A percentile compares a stretch with the other conserved stretches of the same genome.
Evolutionary conservation across 176 grass and related monocot species (phyloP).

Genomic region (Raddia distichophylla): DNA sequence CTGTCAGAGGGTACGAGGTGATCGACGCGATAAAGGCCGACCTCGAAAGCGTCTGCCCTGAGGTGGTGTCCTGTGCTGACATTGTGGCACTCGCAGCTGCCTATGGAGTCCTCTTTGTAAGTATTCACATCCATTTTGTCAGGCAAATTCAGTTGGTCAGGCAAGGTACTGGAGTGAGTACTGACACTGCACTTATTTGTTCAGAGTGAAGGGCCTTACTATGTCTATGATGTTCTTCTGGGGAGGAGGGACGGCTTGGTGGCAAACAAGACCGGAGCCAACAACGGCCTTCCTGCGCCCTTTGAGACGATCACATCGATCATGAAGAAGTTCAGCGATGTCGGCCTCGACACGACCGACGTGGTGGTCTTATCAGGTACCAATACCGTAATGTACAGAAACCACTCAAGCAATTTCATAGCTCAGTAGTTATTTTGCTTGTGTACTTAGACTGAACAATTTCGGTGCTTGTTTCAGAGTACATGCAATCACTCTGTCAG

Average conservation of each 20-base stretch:
- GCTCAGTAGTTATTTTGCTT: background rate
- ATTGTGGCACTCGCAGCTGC: slow-evolving; percentile 72
- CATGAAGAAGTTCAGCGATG: slow-evolving; percentile 50
- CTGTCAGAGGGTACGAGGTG: slow-evolving; percentile 69
- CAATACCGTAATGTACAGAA: background rate
- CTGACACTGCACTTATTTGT: background rate
- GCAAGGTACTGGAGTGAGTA: background rate
- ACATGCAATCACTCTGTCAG: background rate
- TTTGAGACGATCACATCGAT: slow-evolving; percentile 49
- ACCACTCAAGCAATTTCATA: background rate
- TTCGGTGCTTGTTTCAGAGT: background rate
- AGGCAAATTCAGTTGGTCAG: background rate
- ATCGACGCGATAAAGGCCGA: slow-evolving; percentile 73
- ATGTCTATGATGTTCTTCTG: slow-evolving; percentile 49
- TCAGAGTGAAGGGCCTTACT: slow-evolving; percentile 74
- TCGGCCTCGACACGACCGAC: slow-evolving; percentile 76
- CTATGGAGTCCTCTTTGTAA: slow-evolving; percentile 64
- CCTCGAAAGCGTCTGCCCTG: slow-evolving; percentile 56
- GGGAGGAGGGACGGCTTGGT: slow-evolving; percentile 73
- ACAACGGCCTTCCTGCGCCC: slow-evolving; percentile 64
- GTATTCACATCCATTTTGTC: background rate
- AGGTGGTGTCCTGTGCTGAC: slow-evolving; percentile 75
- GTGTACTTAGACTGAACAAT: background rate
- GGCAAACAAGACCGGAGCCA: slow-evolving; percentile 70
- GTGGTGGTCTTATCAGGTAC: slow-evolving; percentile 80